Conservation (phyloP, 179 eudicot species). For the Actinidia arguta region DNA sequence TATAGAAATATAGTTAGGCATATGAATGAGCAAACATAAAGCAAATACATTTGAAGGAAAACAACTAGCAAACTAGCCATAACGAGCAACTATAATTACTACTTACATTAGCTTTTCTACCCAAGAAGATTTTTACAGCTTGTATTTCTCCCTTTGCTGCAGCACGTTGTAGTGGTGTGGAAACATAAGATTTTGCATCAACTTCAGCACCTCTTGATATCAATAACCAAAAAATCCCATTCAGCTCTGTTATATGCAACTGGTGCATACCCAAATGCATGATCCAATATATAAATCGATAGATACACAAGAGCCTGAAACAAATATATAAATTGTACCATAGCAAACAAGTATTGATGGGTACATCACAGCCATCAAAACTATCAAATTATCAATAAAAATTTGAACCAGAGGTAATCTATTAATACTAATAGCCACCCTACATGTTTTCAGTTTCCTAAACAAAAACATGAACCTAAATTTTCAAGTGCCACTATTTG, state of each 20-base stretch:
- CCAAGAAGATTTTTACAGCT: constrained; percentile 33
- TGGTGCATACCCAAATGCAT: background rate
- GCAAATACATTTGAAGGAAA: background rate
- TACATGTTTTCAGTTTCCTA: too few relatives aligned
- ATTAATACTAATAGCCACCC: too few relatives aligned
- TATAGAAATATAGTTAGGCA: too few relatives aligned
- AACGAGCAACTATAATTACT: background rate
- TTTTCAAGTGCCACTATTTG: too few relatives aligned
- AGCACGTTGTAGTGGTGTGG: constrained; percentile 39
- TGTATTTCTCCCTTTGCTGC: constrained; percentile 25
- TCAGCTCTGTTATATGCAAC: constrained; percentile 17
- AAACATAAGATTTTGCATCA: constrained; percentile 33
- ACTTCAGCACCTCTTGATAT: constrained; percentile 40
- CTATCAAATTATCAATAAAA: too few relatives aligned
- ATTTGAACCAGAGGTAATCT: too few relatives aligned
- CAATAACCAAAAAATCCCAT: constrained; percentile 25
- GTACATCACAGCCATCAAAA: too few relatives aligned
- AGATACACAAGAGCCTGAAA: background rate
- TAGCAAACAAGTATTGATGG: too few relatives aligned
- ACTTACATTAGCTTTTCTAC: constrained; percentile 35
- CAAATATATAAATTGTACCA: too few relatives aligned
- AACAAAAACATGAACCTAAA: too few relatives aligned
- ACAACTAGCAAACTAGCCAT: background rate
- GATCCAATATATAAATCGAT: background rate
- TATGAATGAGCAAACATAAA: background rate